phyloP scores from a whole-genome alignment of 768 basidiomycete species.

The Agrocybe pediades region DNA sequence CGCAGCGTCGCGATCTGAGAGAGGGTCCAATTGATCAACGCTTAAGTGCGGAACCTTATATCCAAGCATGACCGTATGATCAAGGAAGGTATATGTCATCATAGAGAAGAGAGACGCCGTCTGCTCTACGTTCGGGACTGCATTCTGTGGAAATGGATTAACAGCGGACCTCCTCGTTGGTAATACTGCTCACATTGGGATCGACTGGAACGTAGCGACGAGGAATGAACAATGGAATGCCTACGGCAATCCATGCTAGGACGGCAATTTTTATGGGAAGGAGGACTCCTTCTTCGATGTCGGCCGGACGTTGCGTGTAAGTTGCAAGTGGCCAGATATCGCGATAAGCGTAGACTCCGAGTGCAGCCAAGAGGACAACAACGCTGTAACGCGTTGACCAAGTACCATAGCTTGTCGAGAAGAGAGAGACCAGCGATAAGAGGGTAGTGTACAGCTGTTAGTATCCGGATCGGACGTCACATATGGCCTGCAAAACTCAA shows the following conservation, averaged over 20 bases:
- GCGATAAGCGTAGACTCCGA: conserved; percentile 49
- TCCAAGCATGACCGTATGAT: conserved; percentile 45
- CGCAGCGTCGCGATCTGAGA: conserved; percentile 55
- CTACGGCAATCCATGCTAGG: conserved; percentile 32
- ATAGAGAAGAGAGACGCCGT: conserved; percentile 45
- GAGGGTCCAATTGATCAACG: conserved; percentile 54
- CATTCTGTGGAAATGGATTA: too few species aligned
- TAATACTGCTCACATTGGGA: conserved; percentile 40
- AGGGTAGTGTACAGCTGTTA: conserved; percentile 42
- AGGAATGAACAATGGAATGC: conserved; percentile 54
- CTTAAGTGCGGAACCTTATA: conserved; percentile 42
- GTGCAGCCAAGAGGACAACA: conserved; percentile 29
- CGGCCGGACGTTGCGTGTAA: conserved; percentile 41
- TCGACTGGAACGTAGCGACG: conserved; percentile 52
- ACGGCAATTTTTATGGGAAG: conserved; percentile 52
- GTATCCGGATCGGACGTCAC: not conserved
- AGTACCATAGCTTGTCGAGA: conserved; percentile 11
- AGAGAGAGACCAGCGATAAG: conserved; percentile 36
- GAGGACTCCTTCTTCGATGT: conserved; percentile 40
- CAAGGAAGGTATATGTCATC: conserved; percentile 51
- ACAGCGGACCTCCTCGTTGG: too few species aligned
- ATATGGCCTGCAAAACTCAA: not conserved
- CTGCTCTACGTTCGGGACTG: conserved; percentile 45
- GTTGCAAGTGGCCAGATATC: conserved; percentile 58
- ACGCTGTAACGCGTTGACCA: conserved; percentile 19